Base-by-base conservation (phyloP, 768 basidiomycete species). In the Chiua virens region DNA sequence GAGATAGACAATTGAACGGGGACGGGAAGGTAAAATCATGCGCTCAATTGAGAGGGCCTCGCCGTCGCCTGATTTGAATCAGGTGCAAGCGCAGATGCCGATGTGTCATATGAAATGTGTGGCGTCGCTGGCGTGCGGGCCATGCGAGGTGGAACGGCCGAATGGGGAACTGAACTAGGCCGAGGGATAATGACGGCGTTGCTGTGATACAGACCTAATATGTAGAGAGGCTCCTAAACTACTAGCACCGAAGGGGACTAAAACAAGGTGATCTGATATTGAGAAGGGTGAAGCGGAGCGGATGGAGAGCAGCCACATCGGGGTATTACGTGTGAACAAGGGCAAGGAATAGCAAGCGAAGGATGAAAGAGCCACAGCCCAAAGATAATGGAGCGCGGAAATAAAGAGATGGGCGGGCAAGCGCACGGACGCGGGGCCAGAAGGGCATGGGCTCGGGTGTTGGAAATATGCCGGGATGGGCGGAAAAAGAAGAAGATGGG, bases 251-350 rank as follows among this genome's bases (percentile, higher is more conserved):
- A 64, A 49, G 50, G 32, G 23, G 49, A 38, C 57, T 42, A 59
- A 62, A n/a, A 46, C 47, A 48, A 64, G 39, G 30, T 14, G 30
- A 30, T 30, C 30, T 58, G 59, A 61, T 60, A 52, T 50, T 44
- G 40, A 47, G 41, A 53, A n/a, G n/a, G n/a, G n/a, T n/a, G n/a
- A n/a, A n/a, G n/a, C n/a, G n/a, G n/a, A n/a, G n/a, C n/a, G 32
- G 32, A 14, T 15, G 32, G 3, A 5, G 30, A 30, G 30, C 30
- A 30, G 30, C 30, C 13, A 34, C 37, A 41, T 59, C 62, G 63
- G 64, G 44, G 49, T 60, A 17, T 64, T 64, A 66, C 64, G 63
- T 64, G 61, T 63, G 53, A 50, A 45, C n/a, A 9, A 50, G 61
- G 36, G 48, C 41, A 36, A 45, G 50, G 15, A 21, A 49, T 49